A percentile compares a stretch with the other conserved stretches of the same genome.
Conservation (phyloP, 176 grass and related monocot genomes). For the Rhipidocladum racemiflorum region DNA sequence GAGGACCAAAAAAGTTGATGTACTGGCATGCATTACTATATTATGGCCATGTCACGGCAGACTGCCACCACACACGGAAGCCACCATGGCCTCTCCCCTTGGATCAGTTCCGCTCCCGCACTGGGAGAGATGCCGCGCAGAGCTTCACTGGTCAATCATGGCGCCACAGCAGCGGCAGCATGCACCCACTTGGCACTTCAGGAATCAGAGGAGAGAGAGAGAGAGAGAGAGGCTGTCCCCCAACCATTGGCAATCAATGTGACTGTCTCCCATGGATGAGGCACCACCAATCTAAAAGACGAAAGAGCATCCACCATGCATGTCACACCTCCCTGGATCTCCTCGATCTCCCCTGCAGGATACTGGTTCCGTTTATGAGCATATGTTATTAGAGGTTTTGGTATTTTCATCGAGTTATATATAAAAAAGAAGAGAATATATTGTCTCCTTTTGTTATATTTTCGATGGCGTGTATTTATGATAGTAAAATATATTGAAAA, state of each 20-base stretch:
- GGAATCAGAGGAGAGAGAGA: not conserved
- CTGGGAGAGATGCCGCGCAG: not conserved
- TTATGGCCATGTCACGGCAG: not conserved
- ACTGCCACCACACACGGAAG: not conserved
- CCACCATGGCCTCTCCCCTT: not conserved
- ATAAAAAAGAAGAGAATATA: no score
- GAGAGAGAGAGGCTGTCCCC: not conserved
- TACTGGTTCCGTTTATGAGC: no score
- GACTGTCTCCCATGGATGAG: not conserved
- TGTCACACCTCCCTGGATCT: no score
- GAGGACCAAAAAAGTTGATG: not conserved
- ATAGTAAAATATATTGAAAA: no score
- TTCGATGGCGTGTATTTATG: no score
- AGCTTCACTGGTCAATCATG: not conserved
- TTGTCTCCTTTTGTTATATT: no score
- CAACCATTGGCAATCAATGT: slow-evolving; percentile 22
- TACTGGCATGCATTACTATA: not conserved
- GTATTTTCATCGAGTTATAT: no score
- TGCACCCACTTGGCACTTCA: not conserved
- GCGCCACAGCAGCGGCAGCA: not conserved
- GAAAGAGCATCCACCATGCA: not conserved
- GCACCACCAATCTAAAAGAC: not conserved
- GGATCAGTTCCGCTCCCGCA: not conserved
- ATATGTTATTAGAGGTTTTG: no score
- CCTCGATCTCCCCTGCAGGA: no score